phyloP scores from a whole-genome alignment of 2,329 filamentous ascomycete genomes.

The Paraphaeosphaeria minitans region DNA sequence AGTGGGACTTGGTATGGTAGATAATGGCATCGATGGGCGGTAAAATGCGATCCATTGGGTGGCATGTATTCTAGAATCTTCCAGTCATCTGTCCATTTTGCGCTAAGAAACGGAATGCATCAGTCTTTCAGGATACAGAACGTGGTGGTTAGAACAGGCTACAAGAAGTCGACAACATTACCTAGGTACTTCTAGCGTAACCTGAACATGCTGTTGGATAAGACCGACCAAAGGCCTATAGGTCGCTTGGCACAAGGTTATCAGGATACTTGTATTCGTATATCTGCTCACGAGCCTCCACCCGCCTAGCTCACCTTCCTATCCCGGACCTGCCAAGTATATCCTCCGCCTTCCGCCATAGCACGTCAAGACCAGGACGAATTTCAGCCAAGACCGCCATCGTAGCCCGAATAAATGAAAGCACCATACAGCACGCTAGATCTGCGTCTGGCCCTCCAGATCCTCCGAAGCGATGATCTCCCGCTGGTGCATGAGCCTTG shows the following conservation, averaged over 20 bases:
- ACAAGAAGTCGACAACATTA: not conserved
- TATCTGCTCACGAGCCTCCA: not conserved
- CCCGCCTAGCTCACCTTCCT: conserved; percentile 17
- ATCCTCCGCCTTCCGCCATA: conserved; percentile 12
- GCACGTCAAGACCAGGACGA: conserved; percentile 14
- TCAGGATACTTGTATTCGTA: not conserved
- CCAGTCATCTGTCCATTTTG: conserved; percentile 28
- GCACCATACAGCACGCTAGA: conserved; percentile 24
- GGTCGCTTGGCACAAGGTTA: not conserved
- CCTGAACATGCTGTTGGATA: not conserved
- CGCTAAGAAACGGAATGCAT: conserved; percentile 42
- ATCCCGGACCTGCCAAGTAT: conserved; percentile 12
- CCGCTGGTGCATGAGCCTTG: conserved; percentile 26
- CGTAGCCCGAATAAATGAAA: conserved; percentile 31
- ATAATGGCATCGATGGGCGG: conserved; percentile 40
- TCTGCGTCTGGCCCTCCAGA: conserved; percentile 6
- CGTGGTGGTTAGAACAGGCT: not conserved
- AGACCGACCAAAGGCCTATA: not conserved
- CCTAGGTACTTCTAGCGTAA: too few relatives aligned
- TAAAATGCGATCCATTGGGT: conserved; percentile 40
- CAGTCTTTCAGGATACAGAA: conserved; percentile 16
- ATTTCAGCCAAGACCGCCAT: conserved; percentile 23
- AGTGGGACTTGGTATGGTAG: conserved; percentile 26
- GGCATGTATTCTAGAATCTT: conserved; percentile 45
- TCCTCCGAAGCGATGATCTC: conserved; percentile 24